Evolutionary conservation across 805 yeast species (phyloP), one percentile per base, ranked within the genome.

Genomic region (Saturnispora besseyi): DNA sequence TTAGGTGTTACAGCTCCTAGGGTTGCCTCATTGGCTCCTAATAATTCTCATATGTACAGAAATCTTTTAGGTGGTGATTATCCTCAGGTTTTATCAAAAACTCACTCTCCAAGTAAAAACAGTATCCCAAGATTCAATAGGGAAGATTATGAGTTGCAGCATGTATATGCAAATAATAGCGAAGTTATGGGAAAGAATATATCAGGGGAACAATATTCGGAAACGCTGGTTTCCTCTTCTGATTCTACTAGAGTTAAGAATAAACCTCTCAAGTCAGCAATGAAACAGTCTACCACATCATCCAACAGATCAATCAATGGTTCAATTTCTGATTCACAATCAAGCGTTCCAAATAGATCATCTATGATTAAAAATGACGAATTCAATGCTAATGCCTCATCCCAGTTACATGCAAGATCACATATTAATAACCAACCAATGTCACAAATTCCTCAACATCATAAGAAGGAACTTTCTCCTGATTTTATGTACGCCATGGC

Each of bases 401-500:
- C 40, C 8, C 18, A 36, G 21, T n/a, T 36, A 18, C 11, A 2
- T 15, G 24, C 40, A n/a, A 22, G 8, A 15, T 34, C n/a, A n/a
- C 15, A 22, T 6, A 36, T 10, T 22, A 36, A 15, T 11, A 36
- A 18, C 12, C 24, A 36, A 10, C n/a, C 44, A 2, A 28, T 22
- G 7, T 5, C 33, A 24, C 9, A 15, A 12, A 12, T 24, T 12
- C 10, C 45, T 18, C 6, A 24, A 34, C 12, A 34, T 8, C 18
- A 10, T 8, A 48, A 36, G 7, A 38, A 38, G 2, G 44, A 57
- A 41, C 55, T 62, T 40, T 61, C 76, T 28, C 74, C 74, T 24
- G 76, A 72, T 38, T 82, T 79, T 53, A 67, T 79, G 70, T 81
- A 80, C 56, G 70, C 69, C 21, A 66, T 67, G 54, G 86, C 86